Conservation (phyloP, 805 yeast species). For the Candida germanica region DNA sequence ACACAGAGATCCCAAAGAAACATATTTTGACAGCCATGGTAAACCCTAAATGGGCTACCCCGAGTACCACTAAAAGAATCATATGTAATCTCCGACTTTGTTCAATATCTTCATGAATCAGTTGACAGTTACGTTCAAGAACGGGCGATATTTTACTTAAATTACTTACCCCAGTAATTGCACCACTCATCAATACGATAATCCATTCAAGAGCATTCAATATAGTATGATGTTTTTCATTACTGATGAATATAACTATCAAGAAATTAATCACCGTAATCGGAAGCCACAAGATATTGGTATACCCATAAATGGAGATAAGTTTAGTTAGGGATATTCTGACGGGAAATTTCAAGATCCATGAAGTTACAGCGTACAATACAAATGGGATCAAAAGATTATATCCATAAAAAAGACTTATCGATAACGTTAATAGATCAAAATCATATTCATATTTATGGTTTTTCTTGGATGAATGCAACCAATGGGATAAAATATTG, state of each 20-base stretch:
- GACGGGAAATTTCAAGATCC: slow-evolving; percentile 49
- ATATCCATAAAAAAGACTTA: slow-evolving; percentile 73
- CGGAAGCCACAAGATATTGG: slow-evolving; percentile 84
- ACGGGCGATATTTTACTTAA: slow-evolving; percentile 43
- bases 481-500: slow-evolving; percentile 56
- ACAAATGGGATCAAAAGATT: slow-evolving; percentile 61
- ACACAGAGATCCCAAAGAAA: slow-evolving; percentile 48
- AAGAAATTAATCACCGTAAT: slow-evolving; percentile 61
- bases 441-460: slow-evolving; percentile 57
- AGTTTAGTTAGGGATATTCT: slow-evolving; percentile 54
- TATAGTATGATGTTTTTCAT: slow-evolving; percentile 29
- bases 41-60: slow-evolving; percentile 51
- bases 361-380: slow-evolving; percentile 51
- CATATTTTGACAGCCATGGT: slow-evolving; percentile 63
- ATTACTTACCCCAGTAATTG: slow-evolving; percentile 57
- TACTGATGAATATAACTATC: slow-evolving; percentile 49
- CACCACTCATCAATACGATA: slow-evolving; percentile 57
- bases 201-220: slow-evolving; percentile 61
- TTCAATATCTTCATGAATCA: slow-evolving; percentile 24
- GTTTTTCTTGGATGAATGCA: slow-evolving; percentile 34
- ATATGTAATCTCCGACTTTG: slow-evolving; percentile 32
- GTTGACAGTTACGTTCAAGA: slow-evolving; percentile 32
- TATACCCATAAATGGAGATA: slow-evolving; percentile 79
- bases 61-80: slow-evolving; percentile 39
- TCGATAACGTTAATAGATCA: slow-evolving; percentile 61